phyloP scores from a whole-genome alignment of 768 basidiomycete genomes.

The Mycena amicta region DNA sequence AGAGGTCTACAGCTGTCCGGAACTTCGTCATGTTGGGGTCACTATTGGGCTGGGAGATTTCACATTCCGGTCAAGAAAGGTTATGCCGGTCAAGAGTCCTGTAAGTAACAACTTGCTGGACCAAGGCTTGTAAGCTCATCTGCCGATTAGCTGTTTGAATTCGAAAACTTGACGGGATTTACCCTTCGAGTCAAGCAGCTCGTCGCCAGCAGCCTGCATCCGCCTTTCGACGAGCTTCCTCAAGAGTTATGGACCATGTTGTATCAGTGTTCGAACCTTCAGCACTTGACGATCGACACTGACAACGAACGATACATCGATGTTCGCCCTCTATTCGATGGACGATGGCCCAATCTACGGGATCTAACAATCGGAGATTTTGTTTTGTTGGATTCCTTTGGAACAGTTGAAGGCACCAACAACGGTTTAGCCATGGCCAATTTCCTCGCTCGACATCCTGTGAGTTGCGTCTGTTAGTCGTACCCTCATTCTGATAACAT shows the following conservation, averaged over 20 bases:
- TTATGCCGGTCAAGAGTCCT: constrained; percentile 20
- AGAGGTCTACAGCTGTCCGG: constrained; percentile 10
- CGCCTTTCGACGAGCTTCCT: constrained; percentile 23
- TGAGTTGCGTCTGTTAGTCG: background rate
- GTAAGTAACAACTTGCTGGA: no score
- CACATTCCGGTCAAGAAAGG: constrained; percentile 19
- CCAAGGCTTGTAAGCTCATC: no score
- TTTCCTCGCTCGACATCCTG: constrained; percentile 11
- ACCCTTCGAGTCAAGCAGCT: constrained; percentile 22
- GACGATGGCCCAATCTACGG: constrained; percentile 18
- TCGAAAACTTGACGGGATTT: constrained; percentile 16
- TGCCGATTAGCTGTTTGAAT: constrained; percentile 20
- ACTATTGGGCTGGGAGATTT: constrained; percentile 20
- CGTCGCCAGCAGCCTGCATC: constrained; percentile 20
- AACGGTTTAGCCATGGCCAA: constrained; percentile 19
- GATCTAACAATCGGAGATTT: constrained; percentile 21
- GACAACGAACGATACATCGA: constrained; percentile 24
- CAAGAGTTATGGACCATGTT: constrained; percentile 22
- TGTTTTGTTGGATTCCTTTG: constrained; percentile 21
- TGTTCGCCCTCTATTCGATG: constrained; percentile 19
- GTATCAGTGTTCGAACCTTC: constrained; percentile 16
- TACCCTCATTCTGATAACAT: background rate
- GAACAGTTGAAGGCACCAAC: constrained; percentile 18
- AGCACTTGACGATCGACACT: constrained; percentile 21
- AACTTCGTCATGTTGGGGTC: constrained; percentile 19